phyloP scores from a whole-genome alignment of 345 rosid species.

The Raphanus sativus region DNA sequence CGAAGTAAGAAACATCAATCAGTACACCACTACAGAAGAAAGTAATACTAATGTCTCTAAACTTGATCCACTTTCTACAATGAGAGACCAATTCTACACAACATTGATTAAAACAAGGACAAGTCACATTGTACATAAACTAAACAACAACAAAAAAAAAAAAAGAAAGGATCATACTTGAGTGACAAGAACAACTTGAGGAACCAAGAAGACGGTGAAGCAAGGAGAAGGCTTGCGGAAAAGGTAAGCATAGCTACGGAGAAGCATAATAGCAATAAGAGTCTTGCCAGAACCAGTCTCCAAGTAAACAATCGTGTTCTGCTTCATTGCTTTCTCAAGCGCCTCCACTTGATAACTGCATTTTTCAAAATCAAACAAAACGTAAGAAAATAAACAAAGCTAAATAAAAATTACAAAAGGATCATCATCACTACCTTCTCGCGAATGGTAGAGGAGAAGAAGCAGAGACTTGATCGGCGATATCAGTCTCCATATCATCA shows the following conservation, averaged over 20 bases:
- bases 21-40: not conserved
- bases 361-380: not conserved
- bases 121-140: not conserved
- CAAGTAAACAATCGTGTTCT: slow-evolving; percentile 69
- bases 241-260: slow-evolving; percentile 62
- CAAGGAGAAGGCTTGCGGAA: slow-evolving; percentile 80
- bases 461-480: slow-evolving; percentile 24
- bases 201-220: slow-evolving; percentile 83
- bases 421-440: slow-evolving; percentile 41
- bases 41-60: not conserved
- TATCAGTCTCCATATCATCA: slow-evolving; percentile 33
- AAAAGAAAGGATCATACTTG: slow-evolving; percentile 48
- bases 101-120: not conserved
- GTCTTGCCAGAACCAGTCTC: slow-evolving; percentile 98
- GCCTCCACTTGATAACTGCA: slow-evolving; percentile 87
- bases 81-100: not conserved
- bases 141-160: not conserved
- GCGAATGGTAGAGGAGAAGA: slow-evolving; percentile 48
- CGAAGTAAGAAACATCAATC: not conserved
- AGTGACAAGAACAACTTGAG: slow-evolving; percentile 75
- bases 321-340: slow-evolving; percentile 60
- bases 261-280: slow-evolving; percentile 85
- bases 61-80: not conserved
- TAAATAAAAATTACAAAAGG: not conserved
- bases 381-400: not conserved